Percentiles rank a stretch among this genome's conserved stretches.
These are phyloP conservation scores for Auricularia sp. DNA, from an alignment of 768 basidiomycete species.

Conservation along the genomic window DNA sequence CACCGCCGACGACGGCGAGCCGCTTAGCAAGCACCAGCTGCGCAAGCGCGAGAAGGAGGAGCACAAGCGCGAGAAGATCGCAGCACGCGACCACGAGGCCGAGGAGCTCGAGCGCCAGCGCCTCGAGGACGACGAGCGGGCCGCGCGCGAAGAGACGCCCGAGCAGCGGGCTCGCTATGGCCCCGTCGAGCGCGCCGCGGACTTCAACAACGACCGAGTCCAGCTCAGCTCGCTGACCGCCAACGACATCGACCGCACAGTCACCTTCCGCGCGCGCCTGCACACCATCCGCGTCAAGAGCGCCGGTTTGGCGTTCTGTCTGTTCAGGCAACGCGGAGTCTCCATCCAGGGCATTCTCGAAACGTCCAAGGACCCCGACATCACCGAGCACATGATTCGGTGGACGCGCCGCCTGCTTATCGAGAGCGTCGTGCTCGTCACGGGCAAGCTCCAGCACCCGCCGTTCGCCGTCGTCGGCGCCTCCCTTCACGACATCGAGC, in stretches of 20 bases:
- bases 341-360: constrained; percentile 15
- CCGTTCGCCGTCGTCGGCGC: constrained; percentile 30
- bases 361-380: constrained; percentile 5
- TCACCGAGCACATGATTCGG: constrained; percentile 40
- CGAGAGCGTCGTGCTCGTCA: constrained; percentile 38
- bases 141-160: not conserved
- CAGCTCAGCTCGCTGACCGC: not conserved
- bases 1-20: not conserved
- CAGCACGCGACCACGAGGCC: not conserved
- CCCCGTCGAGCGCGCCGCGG: not conserved
- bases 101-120: not conserved
- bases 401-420: constrained; percentile 29
- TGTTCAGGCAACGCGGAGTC: constrained; percentile 12
- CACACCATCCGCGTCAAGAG: not conserved
- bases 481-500: constrained; percentile 33
- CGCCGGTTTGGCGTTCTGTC: constrained; percentile 11
- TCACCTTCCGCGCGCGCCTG: not conserved
- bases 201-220: not conserved
- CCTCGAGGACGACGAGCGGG: not conserved
- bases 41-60: not conserved
- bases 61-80: not conserved
- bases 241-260: not conserved
- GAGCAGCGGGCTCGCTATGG: not conserved
- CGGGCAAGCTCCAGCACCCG: constrained; percentile 14
- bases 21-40: not conserved